Evolutionary conservation across 495 filamentous ascomycete species (phyloP).

Genomic region (Xylaria palmicola): DNA sequence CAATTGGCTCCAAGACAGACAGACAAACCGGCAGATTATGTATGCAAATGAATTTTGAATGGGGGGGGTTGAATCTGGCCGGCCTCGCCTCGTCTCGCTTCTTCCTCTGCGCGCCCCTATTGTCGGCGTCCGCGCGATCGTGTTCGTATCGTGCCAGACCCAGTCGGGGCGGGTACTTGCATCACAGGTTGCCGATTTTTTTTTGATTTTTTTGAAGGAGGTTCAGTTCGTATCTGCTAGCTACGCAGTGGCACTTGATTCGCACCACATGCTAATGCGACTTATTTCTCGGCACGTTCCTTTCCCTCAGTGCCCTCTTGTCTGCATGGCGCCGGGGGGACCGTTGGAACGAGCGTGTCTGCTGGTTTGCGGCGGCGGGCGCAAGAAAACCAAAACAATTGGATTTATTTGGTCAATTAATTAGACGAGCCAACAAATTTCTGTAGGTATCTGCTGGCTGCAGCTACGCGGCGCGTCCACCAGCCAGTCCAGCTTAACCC

Average conservation of each 20-base stretch:
- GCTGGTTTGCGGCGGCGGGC: too few relatives aligned
- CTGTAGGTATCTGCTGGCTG: neutral
- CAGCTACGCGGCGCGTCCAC: neutral
- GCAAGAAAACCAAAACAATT: too few relatives aligned
- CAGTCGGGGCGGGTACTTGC: conserved; percentile 5
- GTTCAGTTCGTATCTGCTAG: conserved; percentile 1
- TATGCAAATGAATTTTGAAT: too few relatives aligned
- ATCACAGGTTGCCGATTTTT: conserved; percentile 7
- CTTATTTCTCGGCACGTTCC: conserved; percentile 9
- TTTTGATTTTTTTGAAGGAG: too few relatives aligned
- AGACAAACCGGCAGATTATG: too few relatives aligned
- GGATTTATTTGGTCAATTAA: too few relatives aligned
- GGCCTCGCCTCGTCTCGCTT: too few relatives aligned
- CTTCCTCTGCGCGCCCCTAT: neutral
- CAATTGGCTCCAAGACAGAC: too few relatives aligned
- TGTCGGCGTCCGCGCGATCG: neutral
- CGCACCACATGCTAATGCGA: neutral
- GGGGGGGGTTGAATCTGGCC: too few relatives aligned
- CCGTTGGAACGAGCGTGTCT: too few relatives aligned
- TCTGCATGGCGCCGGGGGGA: neutral
- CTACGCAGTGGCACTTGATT: conserved; percentile 4
- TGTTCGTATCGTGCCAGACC: neutral
- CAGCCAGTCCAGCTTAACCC: too few relatives aligned
- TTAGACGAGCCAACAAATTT: neutral
- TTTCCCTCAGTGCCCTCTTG: neutral